Evolutionary conservation across 2,329 filamentous ascomycete species (phyloP).

Genomic region (Cylindrodendrum hubeiense): DNA sequence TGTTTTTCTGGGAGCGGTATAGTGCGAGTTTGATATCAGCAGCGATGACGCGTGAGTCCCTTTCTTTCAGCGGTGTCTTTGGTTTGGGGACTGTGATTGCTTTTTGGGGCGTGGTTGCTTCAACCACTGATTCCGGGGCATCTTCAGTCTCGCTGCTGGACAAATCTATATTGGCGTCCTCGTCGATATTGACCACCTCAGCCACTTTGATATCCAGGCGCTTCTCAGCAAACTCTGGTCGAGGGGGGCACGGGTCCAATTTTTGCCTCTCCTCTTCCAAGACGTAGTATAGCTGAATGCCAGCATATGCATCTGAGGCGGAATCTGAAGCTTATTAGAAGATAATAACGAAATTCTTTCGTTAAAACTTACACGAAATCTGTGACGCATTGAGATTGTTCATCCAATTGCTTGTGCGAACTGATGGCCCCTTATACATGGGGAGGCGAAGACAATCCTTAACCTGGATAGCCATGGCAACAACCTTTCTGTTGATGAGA

Average conservation of each 20-base stretch:
- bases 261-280: constrained; percentile 76
- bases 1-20: constrained; percentile 50
- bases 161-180: constrained; percentile 4
- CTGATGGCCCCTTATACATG: constrained; percentile 77
- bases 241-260: constrained; percentile 77
- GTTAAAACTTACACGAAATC: constrained; percentile 70
- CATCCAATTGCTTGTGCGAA: constrained; percentile 83
- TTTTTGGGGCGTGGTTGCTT: constrained; percentile 1
- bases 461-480: constrained; percentile 77
- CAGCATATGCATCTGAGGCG: constrained; percentile 86
- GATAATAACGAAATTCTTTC: no score
- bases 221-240: constrained; percentile 76
- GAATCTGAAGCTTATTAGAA: constrained; percentile 66
- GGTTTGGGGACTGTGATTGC: constrained; percentile 30
- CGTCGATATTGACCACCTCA: constrained; percentile 1
- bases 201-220: constrained; percentile 72
- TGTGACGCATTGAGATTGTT: constrained; percentile 72
- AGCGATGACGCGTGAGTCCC: constrained; percentile 57
- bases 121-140: neutral
- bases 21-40: constrained; percentile 55
- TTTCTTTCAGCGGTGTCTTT: neutral
- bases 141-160: constrained; percentile 17
- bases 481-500: constrained; percentile 74
- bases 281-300: constrained; percentile 77
- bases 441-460: constrained; percentile 79